Conservation (phyloP, 768 basidiomycete genomes). For the Russula lepida region DNA sequence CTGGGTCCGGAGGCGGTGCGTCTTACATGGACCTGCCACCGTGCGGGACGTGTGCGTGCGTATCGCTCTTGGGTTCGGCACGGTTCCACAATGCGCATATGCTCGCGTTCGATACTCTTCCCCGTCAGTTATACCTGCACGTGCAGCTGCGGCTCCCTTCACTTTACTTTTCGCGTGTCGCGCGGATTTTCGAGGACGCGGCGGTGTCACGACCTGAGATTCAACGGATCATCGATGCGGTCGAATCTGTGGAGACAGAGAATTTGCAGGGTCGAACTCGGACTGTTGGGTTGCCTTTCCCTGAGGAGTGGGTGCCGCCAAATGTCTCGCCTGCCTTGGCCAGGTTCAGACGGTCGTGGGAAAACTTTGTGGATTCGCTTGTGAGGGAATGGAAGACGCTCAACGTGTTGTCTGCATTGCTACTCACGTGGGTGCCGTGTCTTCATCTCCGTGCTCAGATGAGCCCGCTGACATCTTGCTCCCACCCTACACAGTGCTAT, state of each 20-base stretch:
- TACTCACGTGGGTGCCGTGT: conserved; percentile 19
- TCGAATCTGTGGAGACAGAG: conserved; percentile 7
- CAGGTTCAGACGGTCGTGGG: conserved; percentile 61
- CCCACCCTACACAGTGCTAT: conserved; percentile 42
- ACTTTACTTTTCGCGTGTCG: conserved; percentile 72
- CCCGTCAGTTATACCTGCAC: conserved; percentile 38
- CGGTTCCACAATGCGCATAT: conserved; percentile 17
- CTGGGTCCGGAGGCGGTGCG: not conserved
- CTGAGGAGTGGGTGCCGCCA: conserved; percentile 34
- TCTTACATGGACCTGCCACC: not conserved
- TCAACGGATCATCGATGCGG: conserved; percentile 32
- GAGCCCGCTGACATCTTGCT: not conserved
- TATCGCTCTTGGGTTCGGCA: conserved; percentile 10
- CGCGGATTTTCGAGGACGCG: conserved; percentile 68
- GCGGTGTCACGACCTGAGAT: conserved; percentile 72
- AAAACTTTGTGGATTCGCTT: conserved; percentile 61
- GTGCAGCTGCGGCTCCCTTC: conserved; percentile 63
- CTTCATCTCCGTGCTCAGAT: not conserved
- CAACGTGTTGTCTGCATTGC: conserved; percentile 63
- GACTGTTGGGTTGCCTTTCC: conserved; percentile 24
- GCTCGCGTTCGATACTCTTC: conserved; percentile 33
- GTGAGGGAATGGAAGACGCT: conserved; percentile 68
- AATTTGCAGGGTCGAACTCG: not conserved
- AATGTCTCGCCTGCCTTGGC: conserved; percentile 55
- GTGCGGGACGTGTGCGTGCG: conserved; percentile 17